Evolutionary conservation across 345 rosid genomes (phyloP), one percentile per base, ranked within the genome.

Genomic region (Sapria himalayana): DNA sequence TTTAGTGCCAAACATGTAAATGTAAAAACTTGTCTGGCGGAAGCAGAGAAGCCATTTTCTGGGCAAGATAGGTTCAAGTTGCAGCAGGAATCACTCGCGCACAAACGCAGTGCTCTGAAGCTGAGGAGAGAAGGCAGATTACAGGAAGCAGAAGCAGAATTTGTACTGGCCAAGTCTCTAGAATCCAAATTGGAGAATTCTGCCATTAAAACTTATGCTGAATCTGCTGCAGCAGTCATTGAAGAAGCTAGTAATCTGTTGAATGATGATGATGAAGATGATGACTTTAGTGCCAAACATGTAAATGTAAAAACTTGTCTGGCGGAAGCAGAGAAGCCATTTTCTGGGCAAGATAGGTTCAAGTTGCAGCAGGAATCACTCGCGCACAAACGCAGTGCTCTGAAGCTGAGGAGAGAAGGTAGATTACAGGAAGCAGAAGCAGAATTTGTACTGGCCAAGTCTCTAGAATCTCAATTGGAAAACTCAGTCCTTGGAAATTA

Each of bases 141-240:
- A 52, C 61, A 65, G 53, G 95, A 89, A 72, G 98, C 98, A 12
- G 95, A 89, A 48, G 91, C 84, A 19, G 93, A 89, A 60, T 62
- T 69, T 48, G 95, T 82, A 59, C 40, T 72, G 25, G 98, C 98
- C 49, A 89, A 76, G 80, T 42, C 74, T 52, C 79, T 89, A 27
- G 93, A 89, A 62, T 68, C 81, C 37, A 85, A 71, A 55, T 51
- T 82, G 60, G 98, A 82, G 39, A 81, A 75, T 54, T 52, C 54
- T 16, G 19, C 70, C 15, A 38, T 74, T 29, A 52, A 58, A 13
- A 71, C 58, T 45, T 59, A 70, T 15, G 39, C 52, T 15, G 67
- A 64, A 61, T 52, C 63, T 34, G 47, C 62, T 25, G 37, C 11
- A n/a, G n/a, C n/a, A n/a, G n/a, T n/a, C n/a, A n/a, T n/a, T n/a